Base-by-base conservation (phyloP, 305 asterid species). In the Fraxinus paxiana region DNA sequence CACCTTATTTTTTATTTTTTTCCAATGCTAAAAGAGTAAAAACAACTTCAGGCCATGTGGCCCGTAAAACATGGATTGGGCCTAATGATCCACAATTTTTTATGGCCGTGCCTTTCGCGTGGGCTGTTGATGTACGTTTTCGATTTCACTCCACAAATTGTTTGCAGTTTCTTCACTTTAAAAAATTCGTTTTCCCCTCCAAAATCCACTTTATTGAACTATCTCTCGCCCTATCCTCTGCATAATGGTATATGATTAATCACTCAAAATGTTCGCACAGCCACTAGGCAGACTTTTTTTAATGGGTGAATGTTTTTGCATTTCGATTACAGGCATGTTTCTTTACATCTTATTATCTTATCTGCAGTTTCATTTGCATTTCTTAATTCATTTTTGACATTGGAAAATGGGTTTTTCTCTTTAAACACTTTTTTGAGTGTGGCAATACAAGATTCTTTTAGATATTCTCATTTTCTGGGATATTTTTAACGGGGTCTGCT, bases 61-160 rank as follows among this genome's bases (percentile, higher is more conserved):
- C 75, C 87, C 82, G 81, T 82, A 54, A 61, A 79, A 41, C 67
- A 84, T 84, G 91, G 92, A 87, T 80, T 86, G 88, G 88, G 85
- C 81, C 84, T 72, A 81, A 35, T 37, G 95, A 90, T 88, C 92
- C 93, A 87, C 82, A 85, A 6, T 76, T 85, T 37, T 51, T 81
- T 88, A 63, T 26, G 34, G 72, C 17, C 72, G n/a, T 34, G 38
- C 79, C 48, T 31, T 56, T 79, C 48, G 65, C 79, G 24, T 81
- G 46, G 48, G 73, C 76, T 37, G 34, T 77, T 71, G 31, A 48
- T 43, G 54, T 37, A 34, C 6, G 22, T 63, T 26, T 33, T 80
- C 69, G 41, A 35, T 81, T 82, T 76, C 77, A 73, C 87, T 78
- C 75, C 70, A 80, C 17, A 24, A 24, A 22, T 61, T 37, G 33